Base-by-base conservation (phyloP, 495 filamentous ascomycete species). In the Podospora pseudocomata region DNA sequence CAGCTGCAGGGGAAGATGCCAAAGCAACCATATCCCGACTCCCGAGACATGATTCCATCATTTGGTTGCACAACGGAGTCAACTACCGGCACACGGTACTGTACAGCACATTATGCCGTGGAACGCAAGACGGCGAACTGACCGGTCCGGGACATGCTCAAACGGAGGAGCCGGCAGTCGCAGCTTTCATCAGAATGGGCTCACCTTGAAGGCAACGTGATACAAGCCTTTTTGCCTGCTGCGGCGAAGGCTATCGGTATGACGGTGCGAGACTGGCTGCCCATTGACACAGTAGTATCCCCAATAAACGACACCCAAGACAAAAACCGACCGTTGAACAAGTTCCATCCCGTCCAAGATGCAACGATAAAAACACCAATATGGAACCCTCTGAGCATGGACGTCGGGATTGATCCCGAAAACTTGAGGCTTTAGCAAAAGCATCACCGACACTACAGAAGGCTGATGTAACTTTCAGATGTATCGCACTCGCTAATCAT, bases 281-380 rank as follows among this genome's bases (percentile, higher is more conserved):
- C n/a, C 11, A 20, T 4, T 58, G 55, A 58, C 20, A 58, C 18
- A 58, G 55, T 58, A 58, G 23, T n/a, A 58, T 58, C 55, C 55
- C 55, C 55, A 58, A 58, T 19, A 58, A 20, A 19, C 23, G 55
- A 58, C 55, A 58, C 9, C 7, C 55, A 58, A 58, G 55, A 26
- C 16, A 58, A 20, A 58, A 58, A 19, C n/a, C n/a, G 23, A 58
- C 55, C 55, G 55, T 58, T 58, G 6, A 7, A 15, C 13, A 58
- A 58, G 55, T 58, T 9, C 55, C 55, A 58, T 58, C 55, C 55
- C 55, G 19, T 58, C 19, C n/a, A 58, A 58, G 15, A 49, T 49
- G 15, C 39, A 49, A 49, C 39, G 15, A 49, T 49, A 49, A 49
- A 49, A 49, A 9, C 9, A 49, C 39, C 6, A 49, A 49, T 49